phyloP scores from a whole-genome alignment of 78 protist species.

The Pelomyxa schiedti region DNA sequence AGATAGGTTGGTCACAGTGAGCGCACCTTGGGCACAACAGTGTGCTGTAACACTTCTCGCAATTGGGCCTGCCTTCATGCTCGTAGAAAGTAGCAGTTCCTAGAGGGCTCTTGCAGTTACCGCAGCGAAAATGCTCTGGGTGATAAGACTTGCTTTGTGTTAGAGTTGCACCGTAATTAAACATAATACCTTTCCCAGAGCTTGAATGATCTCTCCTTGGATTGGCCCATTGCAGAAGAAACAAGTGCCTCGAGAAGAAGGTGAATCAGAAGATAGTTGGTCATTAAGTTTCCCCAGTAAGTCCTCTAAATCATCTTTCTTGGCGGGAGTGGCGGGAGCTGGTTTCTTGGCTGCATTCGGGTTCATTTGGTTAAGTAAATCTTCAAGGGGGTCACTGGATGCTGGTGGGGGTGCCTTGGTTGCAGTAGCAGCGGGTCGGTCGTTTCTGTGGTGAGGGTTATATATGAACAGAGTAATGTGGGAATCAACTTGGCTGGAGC shows the following conservation, averaged over 20 bases:
- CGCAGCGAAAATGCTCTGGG: slow-evolving; percentile 50
- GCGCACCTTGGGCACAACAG: slow-evolving; percentile 51
- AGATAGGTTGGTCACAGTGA: slow-evolving; percentile 52
- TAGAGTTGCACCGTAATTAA: no score
- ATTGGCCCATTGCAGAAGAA: slow-evolving; percentile 46
- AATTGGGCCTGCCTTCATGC: slow-evolving; percentile 30
- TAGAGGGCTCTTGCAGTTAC: slow-evolving; percentile 34
- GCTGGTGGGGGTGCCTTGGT: slow-evolving; percentile 9
- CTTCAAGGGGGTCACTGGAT: slow-evolving; percentile 23
- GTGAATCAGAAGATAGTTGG: neutral
- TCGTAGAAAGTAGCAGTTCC: slow-evolving; percentile 46
- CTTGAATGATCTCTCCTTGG: slow-evolving; percentile 51
- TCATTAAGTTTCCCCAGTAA: neutral
- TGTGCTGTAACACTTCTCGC: slow-evolving; percentile 50
- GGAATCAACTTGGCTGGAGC: slow-evolving; percentile 14
- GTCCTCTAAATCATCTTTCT: neutral
- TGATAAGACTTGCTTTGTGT: slow-evolving; percentile 38
- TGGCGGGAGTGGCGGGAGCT: neutral
- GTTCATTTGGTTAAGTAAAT: no score
- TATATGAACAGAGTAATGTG: slow-evolving; percentile 9
- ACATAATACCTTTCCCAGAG: no score
- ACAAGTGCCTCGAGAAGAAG: slow-evolving; percentile 21
- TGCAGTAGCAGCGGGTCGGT: neutral
- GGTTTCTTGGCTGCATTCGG: neutral
- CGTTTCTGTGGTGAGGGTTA: slow-evolving; percentile 5